Conservation (phyloP, 2,329 filamentous ascomycete species). For the Claviceps paspali region DNA sequence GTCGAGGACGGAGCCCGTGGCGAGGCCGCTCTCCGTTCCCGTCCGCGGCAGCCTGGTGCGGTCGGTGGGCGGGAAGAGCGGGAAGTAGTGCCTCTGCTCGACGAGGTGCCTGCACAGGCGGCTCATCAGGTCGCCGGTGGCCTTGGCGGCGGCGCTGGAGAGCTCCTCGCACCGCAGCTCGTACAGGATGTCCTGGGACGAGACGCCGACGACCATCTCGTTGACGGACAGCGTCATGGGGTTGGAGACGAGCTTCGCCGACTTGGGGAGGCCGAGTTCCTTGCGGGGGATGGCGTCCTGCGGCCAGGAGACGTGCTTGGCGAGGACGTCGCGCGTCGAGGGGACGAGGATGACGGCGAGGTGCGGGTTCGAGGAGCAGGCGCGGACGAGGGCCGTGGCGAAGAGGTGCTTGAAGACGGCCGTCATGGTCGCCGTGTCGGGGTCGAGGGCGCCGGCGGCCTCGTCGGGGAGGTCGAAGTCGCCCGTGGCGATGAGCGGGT, state of each 20-base stretch:
- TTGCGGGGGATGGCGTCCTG: constrained; percentile 46
- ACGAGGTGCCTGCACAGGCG: constrained; percentile 65
- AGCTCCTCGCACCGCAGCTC: constrained; percentile 67
- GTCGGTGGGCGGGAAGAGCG: constrained; percentile 68
- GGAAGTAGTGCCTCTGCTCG: constrained; percentile 83
- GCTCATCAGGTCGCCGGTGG: constrained; percentile 52
- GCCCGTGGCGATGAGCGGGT: constrained; percentile 69
- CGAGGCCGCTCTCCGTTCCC: constrained; percentile 41
- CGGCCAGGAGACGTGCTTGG: constrained; percentile 77
- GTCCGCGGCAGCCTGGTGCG: constrained; percentile 51
- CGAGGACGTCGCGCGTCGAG: constrained; percentile 66
- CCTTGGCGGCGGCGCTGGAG: constrained; percentile 3
- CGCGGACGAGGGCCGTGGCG: constrained; percentile 53
- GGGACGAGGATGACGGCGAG: constrained; percentile 74
- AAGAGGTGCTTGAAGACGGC: constrained; percentile 76
- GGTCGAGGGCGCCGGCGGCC: constrained; percentile 47
- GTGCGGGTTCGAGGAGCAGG: constrained; percentile 54
- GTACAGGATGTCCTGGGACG: constrained; percentile 68
- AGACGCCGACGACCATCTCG: constrained; percentile 69
- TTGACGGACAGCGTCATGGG: constrained; percentile 83
- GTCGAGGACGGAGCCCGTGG: constrained; percentile 67
- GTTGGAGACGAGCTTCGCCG: constrained; percentile 67
- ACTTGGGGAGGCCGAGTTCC: constrained; percentile 65
- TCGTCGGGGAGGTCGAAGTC: constrained; percentile 64
- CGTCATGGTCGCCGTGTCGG: constrained; percentile 63